A percentile compares a stretch with the other conserved stretches of the same genome.
These are phyloP conservation scores for Blepharisma undulans DNA, from an alignment of 169 alveolate species.

Conservation along the genomic window DNA sequence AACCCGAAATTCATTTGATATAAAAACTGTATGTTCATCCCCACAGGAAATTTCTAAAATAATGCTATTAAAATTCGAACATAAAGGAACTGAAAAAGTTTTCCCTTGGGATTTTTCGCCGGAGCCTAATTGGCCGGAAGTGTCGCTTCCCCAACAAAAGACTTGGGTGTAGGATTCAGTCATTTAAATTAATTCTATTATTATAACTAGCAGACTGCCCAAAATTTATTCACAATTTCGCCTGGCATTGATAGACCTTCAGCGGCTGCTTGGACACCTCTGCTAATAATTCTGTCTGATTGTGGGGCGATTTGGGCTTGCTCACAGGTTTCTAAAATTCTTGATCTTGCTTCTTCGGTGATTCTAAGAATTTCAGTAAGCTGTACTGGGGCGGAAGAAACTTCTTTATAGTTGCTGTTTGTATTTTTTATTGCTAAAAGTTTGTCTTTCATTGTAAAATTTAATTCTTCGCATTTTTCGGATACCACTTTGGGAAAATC, in stretches of 20 bases:
- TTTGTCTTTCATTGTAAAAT: slow-evolving; percentile 32
- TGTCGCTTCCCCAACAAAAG: slow-evolving; percentile 37
- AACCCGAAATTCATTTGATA: background rate
- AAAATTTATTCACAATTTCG: slow-evolving; percentile 23
- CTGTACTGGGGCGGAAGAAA: background rate
- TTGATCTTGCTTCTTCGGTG: background rate
- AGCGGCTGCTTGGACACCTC: slow-evolving; percentile 28
- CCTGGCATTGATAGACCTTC: slow-evolving; percentile 38
- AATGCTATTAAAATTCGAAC: slow-evolving; percentile 14
- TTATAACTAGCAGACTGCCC: slow-evolving; percentile 10
- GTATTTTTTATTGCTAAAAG: background rate
- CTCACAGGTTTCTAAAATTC: background rate
- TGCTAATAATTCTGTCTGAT: background rate
- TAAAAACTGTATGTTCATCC: slow-evolving; percentile 37
- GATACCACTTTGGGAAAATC: slow-evolving; percentile 12
- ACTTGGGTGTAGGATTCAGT: slow-evolving; percentile 31
- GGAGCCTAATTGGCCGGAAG: slow-evolving; percentile 23
- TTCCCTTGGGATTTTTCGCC: background rate
- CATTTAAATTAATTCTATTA: background rate
- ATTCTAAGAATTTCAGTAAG: background rate
- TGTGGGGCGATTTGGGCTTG: slow-evolving; percentile 7
- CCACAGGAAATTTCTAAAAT: slow-evolving; percentile 38
- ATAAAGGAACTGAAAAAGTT: background rate
- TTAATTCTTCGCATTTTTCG: background rate
- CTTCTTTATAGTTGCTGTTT: background rate